A percentile compares a stretch with the other conserved stretches of the same genome.
Evolutionary conservation across 306 rosid genomes (phyloP).

Genomic region (Prunus salicina): DNA sequence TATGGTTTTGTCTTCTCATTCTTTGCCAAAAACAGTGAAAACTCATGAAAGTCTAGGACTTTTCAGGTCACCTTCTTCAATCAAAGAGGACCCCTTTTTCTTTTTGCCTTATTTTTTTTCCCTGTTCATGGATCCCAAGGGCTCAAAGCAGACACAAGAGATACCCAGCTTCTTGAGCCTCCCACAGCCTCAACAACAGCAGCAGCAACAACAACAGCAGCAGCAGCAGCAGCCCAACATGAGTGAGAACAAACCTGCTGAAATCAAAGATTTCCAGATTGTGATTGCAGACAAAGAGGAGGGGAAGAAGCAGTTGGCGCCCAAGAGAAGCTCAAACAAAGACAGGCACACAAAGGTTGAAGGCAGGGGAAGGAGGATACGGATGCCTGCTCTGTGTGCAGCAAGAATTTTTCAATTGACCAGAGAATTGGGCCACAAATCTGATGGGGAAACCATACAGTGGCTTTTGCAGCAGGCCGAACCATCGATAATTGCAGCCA

Average conservation of each 20-base stretch:
- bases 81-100: slow-evolving; percentile 52
- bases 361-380: slow-evolving; percentile 89
- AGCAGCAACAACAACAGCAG: slow-evolving; percentile 5
- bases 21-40: slow-evolving; percentile 85
- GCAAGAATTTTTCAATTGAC: slow-evolving; percentile 93
- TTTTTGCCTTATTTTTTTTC: slow-evolving; percentile 4
- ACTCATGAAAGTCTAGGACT: slow-evolving; percentile 74
- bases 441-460: slow-evolving; percentile 97
- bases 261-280: slow-evolving; percentile 79
- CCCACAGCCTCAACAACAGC: slow-evolving; percentile 30
- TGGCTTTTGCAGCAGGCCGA: slow-evolving; percentile 94
- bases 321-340: slow-evolving; percentile 87
- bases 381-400: slow-evolving; percentile 97
- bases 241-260: slow-evolving; percentile 49
- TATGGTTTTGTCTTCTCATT: slow-evolving; percentile 40
- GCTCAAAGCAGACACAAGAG: slow-evolving; percentile 64
- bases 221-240: slow-evolving; percentile 1
- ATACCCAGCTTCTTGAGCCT: slow-evolving; percentile 57
- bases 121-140: slow-evolving; percentile 95
- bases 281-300: slow-evolving; percentile 61
- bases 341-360: slow-evolving; percentile 96
- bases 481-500: slow-evolving; percentile 83
- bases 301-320: slow-evolving; percentile 69
- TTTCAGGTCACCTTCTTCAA: slow-evolving; percentile 74
- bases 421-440: slow-evolving; percentile 92